Evolutionary conservation across 106 monocot genomes (phyloP), one percentile per base, ranked within the genome.

Genomic region (Iris macrosiphon): DNA sequence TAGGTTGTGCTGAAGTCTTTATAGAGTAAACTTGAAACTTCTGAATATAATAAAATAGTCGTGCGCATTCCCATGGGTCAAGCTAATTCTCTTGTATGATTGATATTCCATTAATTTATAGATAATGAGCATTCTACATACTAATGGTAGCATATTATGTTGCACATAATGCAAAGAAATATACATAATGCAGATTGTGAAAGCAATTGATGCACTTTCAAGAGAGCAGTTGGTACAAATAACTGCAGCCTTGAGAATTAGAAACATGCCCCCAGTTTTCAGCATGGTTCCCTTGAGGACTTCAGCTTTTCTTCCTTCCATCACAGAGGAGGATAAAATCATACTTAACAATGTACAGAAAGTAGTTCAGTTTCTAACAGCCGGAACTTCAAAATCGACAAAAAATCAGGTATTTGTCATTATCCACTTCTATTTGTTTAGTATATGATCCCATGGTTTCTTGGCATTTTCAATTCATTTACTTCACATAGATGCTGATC

Each of bases 181-280:
- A n/a, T n/a, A n/a, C n/a, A n/a, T n/a, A 38, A 49, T 74, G 39
- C 65, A 96, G 96, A 83, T 96, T 64, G 96, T 96, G 27, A 96
- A 90, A 68, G 90, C 86, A 46, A 90, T 96, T 49, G 96, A 96
- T 73, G 96, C 96, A 27, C 45, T 96, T 61, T 96, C 96, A 59
- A 82, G 96, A 35, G 73, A 90, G 31, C 96, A 96, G 70, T 46
- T 90, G 66, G 75, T 87, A 38, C 79, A 75, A 70, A 64, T 87
- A 28, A 58, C 70, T 45, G 64, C 71, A 45, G 59, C 72, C 48
- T 70, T 96, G 31, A 90, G 96, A 24, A 69, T 96, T 35, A 30
- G 77, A 58, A 96, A 69, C 28, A 20, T 59, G 17, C 33, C 64
- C 6, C 86, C 80, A 28, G 63, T 83, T 65, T 90, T 96, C 35